Base-by-base conservation (phyloP, 257 asterid genomes). In the Rehmannia glutinosa region DNA sequence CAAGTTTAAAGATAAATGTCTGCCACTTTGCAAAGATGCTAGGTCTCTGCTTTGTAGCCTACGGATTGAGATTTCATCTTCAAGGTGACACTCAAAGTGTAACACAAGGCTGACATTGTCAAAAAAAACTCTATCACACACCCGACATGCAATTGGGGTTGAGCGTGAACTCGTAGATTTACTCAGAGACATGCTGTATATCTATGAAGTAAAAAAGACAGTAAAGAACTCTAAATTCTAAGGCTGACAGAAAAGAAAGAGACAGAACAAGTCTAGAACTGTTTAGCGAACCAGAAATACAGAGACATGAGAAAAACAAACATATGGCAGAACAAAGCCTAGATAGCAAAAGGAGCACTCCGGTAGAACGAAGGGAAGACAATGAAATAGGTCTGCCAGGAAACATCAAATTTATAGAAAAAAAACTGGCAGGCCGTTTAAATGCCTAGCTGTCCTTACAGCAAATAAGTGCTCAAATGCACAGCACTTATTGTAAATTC, bases 1-100 rank as follows among this genome's bases (percentile, higher is more conserved):
- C 27, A 24, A 25, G 58, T 59, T 64, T 19, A 66, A 8, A 45
- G 78, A 52, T 24, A 35, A 49, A 8, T 13, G 53, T 21, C 45
- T 41, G 24, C 33, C 49, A 38, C 54, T 62, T 32, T 7, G 67
- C 49, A 57, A 25, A 57, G 73, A 17, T 49, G 54, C 72, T 30
- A 71, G 52, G 54, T 50, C 70, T 45, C 50, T 13, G n/a, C 56
- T 46, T 6, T 38, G 32, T 35, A 27, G 63, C 66, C 57, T 50
- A 3, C 16, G 27, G 27, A 0, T 36, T n/a, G 33, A 9, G 20
- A 2, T 20, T 23, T 67, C 73, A 0, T 42, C 60, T n/a, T 33
- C 4, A 0, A 64, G 25, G 55, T 81, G 83, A 55, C 75, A 24
- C 75, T 52, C 83, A 61, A 77, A 81, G 63, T 81, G 86, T 5